Conservation (phyloP, 257 asterid genomes). For the Linaria vulgaris region DNA sequence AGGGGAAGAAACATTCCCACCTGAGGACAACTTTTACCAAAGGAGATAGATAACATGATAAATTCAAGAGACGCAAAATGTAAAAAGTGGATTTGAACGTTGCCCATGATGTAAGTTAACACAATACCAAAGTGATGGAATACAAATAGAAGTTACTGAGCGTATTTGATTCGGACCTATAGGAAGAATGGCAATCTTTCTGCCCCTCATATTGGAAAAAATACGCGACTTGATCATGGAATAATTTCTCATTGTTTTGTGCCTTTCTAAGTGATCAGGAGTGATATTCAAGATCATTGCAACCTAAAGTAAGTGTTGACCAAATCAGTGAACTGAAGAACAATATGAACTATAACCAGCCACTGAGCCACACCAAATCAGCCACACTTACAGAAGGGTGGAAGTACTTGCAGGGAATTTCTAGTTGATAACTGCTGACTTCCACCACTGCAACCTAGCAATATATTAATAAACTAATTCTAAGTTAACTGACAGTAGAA, state of each 20-base stretch:
- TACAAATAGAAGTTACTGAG: not conserved
- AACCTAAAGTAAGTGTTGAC: slow-evolving; percentile 24
- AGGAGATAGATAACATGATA: no score
- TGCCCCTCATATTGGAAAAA: slow-evolving; percentile 35
- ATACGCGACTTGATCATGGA: slow-evolving; percentile 35
- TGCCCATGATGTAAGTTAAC: no score
- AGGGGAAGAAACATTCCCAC: no score
- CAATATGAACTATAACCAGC: not conserved
- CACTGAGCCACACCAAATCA: not conserved
- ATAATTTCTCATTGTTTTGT: slow-evolving; percentile 39
- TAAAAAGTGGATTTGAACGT: no score
- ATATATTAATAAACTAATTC: not conserved
- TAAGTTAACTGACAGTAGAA: not conserved
- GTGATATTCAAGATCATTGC: slow-evolving; percentile 41
- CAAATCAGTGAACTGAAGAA: not conserved
- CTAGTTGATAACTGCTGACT: slow-evolving; percentile 51
- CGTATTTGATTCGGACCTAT: slow-evolving; percentile 21
- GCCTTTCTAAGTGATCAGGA: slow-evolving; percentile 51
- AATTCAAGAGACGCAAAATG: no score
- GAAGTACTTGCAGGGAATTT: slow-evolving; percentile 38
- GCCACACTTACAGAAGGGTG: slow-evolving; percentile 31
- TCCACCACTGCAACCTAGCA: slow-evolving; percentile 43
- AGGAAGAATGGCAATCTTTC: slow-evolving; percentile 39
- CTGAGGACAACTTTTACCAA: no score
- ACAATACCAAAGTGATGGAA: no score